Evolutionary conservation across 148 eudicot species (phyloP), one percentile per base, ranked within the genome.

Genomic region (Amaranthus cruentus): DNA sequence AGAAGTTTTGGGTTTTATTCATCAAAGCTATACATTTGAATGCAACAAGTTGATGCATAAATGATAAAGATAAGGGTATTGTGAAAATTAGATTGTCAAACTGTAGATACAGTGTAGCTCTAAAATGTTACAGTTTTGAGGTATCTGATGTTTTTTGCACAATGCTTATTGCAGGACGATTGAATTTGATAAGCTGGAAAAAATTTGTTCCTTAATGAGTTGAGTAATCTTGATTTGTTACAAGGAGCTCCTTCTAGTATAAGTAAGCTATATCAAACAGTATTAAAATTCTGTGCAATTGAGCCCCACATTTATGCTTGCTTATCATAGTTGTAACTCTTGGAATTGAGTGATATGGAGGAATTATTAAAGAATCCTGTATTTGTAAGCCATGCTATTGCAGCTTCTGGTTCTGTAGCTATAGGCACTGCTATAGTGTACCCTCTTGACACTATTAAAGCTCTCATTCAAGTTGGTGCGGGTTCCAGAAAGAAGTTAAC

Each of bases 381-480:
- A 48, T 86, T 89, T 72, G 90, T 83, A 5, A 84, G 88, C 79
- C 98, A 93, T 55, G 82, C 78, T 38, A 60, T 85, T 78, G 97
- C 95, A 8, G 98, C 95, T 48, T 83, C 79, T 10, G 88, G 85
- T 63, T 87, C 97, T 43, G 87, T 87, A 47, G 55, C 85, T 9
- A 49, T 93, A 50, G 84, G 90, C 72, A 87, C 91, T 53, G 83
- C 83, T 78, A 66, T 91, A 4, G 81, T 90, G n/a, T 88, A 88
- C 82, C 95, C 97, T 69, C 87, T 92, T 57, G 98, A 93, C 73
- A 84, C 92, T 52, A 58, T 93, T 57, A 93, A 93, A 85, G 84
- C 86, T 74, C 87, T 93, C 49, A 70, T 84, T 59, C 97, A 93
- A 90, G 93, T 91, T 47, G 91, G 97, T 28, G 87, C 96, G 4